Base-by-base conservation (phyloP, 257 asterid species). In the Solanum habrochaites region DNA sequence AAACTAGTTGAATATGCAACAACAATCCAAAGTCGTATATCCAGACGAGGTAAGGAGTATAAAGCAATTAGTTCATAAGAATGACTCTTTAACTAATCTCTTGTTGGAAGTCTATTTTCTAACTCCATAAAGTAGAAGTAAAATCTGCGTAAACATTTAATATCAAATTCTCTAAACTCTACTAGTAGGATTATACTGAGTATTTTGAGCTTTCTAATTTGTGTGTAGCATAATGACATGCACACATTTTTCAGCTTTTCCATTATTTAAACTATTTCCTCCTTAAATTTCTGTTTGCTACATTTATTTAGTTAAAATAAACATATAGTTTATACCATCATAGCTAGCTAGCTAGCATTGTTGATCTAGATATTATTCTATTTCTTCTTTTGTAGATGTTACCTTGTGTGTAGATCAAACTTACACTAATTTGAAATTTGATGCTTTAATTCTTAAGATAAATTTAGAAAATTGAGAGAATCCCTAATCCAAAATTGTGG, bases 401-500 rank as follows among this genome's bases (percentile, higher is more conserved):
- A 72, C 5, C 80, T 35, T 72, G 40, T 72, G 40, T 14, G 80
- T 14, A 27, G 70, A 81, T 81, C 43, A 45, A 49, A 42, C 70
- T 23, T 32, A 60, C 72, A 35, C 47, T 35, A 35, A 72, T 72
- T 72, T 18, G 47, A 35, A 56, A 56, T 37, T 40, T 83, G 12
- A 83, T 23, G 40, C 49, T 60, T 35, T 32, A 81, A 27, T n/a
- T 10, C 7, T 13, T 6, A 3, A 14, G 72, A 83, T 83, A 67
- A n/a, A 83, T 9, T 83, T 62, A 45, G 84, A 78, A 78, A 45
- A 77, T 77, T 32, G 15, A 39, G 56, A 45, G 84, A 78, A 78
- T 78, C 84, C 40, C 72, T 85, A 66, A 82, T 89, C 82, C 75
- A 52, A 62, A 85, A 37, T 73, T 56, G 8, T n/a, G 37, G 74